Conservation (phyloP, 2,329 filamentous ascomycete species). For the Lachnellula suecica region DNA sequence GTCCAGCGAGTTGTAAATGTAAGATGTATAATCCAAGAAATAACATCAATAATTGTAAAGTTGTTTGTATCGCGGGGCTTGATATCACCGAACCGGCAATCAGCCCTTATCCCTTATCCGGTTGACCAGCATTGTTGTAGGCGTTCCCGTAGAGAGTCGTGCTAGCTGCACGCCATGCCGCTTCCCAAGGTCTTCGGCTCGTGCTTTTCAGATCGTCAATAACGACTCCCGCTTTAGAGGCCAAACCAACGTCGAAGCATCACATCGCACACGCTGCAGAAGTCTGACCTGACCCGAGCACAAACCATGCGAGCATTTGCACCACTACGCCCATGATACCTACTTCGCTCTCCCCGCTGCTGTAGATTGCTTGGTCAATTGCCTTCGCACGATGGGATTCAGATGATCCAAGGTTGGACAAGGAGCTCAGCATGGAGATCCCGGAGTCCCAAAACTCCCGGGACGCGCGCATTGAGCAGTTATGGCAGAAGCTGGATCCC, state of each 20-base stretch:
- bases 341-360: conserved; percentile 5
- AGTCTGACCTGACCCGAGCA: no score
- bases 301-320: conserved; percentile 4
- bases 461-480: conserved; percentile 76
- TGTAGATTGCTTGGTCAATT: conserved; percentile 12
- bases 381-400: conserved; percentile 21
- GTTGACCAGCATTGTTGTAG: no score
- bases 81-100: no score
- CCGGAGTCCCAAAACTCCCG: conserved; percentile 75
- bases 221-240: not conserved
- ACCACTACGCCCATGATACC: conserved; percentile 21
- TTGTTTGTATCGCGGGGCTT: no score
- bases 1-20: not conserved
- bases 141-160: no score
- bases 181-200: no score
- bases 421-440: conserved; percentile 51
- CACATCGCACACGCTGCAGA: no score
- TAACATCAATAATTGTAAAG: no score
- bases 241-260: not conserved
- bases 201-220: not conserved
- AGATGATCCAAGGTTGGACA: conserved; percentile 17
- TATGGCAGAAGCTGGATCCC: conserved; percentile 83
- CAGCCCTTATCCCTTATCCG: no score
- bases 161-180: not conserved
- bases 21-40: no score